Conservation (phyloP, 768 basidiomycete genomes). For the Kondoa subrosea region DNA sequence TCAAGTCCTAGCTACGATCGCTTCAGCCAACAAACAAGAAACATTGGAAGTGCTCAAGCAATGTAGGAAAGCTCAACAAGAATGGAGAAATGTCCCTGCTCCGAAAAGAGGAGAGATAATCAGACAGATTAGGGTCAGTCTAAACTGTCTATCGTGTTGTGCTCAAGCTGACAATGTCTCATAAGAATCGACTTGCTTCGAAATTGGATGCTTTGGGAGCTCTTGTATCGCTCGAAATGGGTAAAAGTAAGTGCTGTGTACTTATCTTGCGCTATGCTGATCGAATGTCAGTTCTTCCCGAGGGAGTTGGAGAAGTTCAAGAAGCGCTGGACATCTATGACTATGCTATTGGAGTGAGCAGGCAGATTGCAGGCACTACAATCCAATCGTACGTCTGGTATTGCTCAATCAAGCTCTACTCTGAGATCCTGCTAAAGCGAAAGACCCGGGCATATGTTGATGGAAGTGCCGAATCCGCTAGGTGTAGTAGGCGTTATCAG, state of each 20-base stretch:
- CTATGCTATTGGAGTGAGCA: conserved; percentile 14
- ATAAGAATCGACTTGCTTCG: conserved; percentile 8
- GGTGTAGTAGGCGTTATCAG: conserved; percentile 49
- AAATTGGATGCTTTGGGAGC: conserved; percentile 65
- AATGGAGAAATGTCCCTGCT: conserved; percentile 3
- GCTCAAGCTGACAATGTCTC: background rate
- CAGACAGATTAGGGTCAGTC: background rate
- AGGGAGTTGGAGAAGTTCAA: conserved; percentile 22
- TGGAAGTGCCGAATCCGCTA: conserved; percentile 72
- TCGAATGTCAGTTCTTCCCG: conserved; percentile 15
- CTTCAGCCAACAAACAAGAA: conserved; percentile 16
- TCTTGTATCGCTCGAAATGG: conserved; percentile 52
- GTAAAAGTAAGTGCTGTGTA: conserved; percentile 51
- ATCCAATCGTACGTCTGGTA: no score
- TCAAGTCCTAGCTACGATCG: conserved; percentile 7
- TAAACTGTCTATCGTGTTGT: background rate
- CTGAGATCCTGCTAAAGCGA: background rate
- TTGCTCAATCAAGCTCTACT: no score
- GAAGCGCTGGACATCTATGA: conserved; percentile 26
- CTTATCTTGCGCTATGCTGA: conserved; percentile 34
- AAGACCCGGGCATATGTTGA: conserved; percentile 18
- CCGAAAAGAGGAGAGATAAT: background rate
- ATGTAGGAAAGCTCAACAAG: background rate
- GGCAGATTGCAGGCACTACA: background rate
- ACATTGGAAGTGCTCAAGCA: background rate